phyloP scores from a whole-genome alignment of 495 filamentous ascomycete genomes.

The Aspergillus affinis region DNA sequence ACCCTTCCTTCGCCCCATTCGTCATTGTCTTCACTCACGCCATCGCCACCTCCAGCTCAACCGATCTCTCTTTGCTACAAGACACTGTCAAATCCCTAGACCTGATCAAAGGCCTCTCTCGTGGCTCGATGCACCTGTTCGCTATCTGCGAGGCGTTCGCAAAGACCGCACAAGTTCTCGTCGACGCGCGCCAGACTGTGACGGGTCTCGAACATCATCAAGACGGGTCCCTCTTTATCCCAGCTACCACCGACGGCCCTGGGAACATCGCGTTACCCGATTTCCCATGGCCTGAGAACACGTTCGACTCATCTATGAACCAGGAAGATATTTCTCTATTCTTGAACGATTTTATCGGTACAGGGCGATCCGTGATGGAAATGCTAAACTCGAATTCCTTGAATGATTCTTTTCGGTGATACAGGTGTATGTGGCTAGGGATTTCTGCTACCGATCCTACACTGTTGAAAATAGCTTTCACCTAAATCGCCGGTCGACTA shows the following conservation, averaged over 20 bases:
- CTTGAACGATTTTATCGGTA: conserved; percentile 28
- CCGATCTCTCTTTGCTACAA: conserved; percentile 22
- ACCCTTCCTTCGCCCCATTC: conserved; percentile 29
- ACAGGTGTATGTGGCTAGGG: not conserved
- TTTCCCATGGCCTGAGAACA: conserved; percentile 25
- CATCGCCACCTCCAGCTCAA: conserved; percentile 20
- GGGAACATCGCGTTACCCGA: conserved; percentile 24
- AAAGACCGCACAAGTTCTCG: conserved; percentile 24
- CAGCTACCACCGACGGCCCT: conserved; percentile 10
- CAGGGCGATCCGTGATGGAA: conserved; percentile 26
- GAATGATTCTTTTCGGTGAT: conserved; percentile 11
- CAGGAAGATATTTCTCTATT: conserved; percentile 27
- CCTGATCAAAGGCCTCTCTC: conserved; percentile 25
- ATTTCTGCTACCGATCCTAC: too few relatives aligned
- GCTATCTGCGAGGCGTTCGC: conserved; percentile 27
- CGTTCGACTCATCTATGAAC: conserved; percentile 19
- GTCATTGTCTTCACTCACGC: conserved; percentile 31
- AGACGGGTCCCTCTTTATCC: conserved; percentile 25
- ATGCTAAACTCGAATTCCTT: conserved; percentile 24
- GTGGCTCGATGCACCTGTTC: conserved; percentile 22
- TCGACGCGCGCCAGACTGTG: conserved; percentile 23
- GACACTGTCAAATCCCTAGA: conserved; percentile 25
- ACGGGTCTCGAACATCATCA: conserved; percentile 24
- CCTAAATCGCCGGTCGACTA: too few relatives aligned
- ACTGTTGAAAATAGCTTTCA: not conserved